Conservation (phyloP, 1,284 basidiomycete species). For the Anthracocystis panici-leucophaei region DNA sequence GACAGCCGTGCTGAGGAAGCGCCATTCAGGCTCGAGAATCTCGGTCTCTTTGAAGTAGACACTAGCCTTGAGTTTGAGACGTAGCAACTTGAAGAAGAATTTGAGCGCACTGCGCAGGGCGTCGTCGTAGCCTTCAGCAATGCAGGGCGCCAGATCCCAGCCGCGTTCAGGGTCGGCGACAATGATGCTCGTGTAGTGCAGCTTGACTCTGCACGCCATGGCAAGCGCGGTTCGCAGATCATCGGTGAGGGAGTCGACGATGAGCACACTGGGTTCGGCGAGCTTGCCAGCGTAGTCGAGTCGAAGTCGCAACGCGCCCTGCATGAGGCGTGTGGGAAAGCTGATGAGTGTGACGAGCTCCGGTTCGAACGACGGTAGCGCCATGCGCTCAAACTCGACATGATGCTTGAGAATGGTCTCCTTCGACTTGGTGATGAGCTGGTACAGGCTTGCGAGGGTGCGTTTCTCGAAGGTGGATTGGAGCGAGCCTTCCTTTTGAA, state of each 20-base stretch:
- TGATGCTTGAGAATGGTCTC: constrained; percentile 86
- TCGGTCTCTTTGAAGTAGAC: constrained; percentile 98
- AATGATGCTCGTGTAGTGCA: constrained; percentile 90
- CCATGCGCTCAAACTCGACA: constrained; percentile 81
- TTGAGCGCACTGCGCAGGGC: constrained; percentile 88
- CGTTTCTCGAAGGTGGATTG: constrained; percentile 94
- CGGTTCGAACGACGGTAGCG: constrained; percentile 90
- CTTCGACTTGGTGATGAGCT: constrained; percentile 86
- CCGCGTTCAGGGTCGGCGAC: constrained; percentile 84
- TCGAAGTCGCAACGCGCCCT: constrained; percentile 88
- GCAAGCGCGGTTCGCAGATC: constrained; percentile 92
- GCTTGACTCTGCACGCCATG: constrained; percentile 91
- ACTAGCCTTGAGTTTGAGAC: constrained; percentile 95
- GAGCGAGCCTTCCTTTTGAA: constrained; percentile 95
- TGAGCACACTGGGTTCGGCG: constrained; percentile 80
- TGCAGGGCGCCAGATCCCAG: constrained; percentile 89
- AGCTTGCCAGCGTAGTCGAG: constrained; percentile 91
- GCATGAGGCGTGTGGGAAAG: constrained; percentile 93
- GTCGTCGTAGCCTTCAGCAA: constrained; percentile 87
- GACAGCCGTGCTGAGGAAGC: constrained; percentile 92
- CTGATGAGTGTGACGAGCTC: constrained; percentile 93
- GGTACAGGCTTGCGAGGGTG: constrained; percentile 86
- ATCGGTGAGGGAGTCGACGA: constrained; percentile 95
- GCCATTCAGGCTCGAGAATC: constrained; percentile 94
- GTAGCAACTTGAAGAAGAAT: constrained; percentile 92